Percentiles rank a stretch among this genome's conserved stretches.
phyloP scores from a whole-genome alignment of 1,284 basidiomycete genomes.

The Phellopilus nigrolimitatus region DNA sequence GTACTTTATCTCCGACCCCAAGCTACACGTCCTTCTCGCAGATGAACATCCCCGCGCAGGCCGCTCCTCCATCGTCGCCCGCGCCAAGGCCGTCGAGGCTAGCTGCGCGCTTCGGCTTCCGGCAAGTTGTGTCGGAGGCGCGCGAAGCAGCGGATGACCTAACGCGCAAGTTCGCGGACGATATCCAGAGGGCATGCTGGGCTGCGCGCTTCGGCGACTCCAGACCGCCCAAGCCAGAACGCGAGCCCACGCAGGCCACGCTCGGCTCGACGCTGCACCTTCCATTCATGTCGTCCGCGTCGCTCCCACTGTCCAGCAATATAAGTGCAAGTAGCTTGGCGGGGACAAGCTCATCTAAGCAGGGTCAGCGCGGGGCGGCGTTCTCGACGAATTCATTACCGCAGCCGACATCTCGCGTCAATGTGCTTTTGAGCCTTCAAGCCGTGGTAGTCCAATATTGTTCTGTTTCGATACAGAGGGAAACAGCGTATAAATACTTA shows the following conservation, averaged over 20 bases:
- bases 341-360: conserved; percentile 28
- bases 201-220: conserved; percentile 37
- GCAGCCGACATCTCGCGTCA: conserved; percentile 22
- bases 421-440: conserved; percentile 38
- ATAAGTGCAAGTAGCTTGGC: conserved; percentile 24
- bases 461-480: conserved; percentile 29
- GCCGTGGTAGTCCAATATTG: conserved; percentile 40
- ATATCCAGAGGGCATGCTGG: conserved; percentile 49
- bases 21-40: conserved; percentile 24
- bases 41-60: conserved; percentile 26
- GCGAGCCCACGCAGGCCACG: conserved; percentile 30
- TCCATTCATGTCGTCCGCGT: conserved; percentile 44
- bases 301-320: conserved; percentile 30
- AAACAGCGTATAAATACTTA: conserved; percentile 30
- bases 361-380: conserved; percentile 35
- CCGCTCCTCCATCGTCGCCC: too few relatives aligned
- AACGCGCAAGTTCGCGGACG: conserved; percentile 41
- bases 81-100: conserved; percentile 51
- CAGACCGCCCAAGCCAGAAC: conserved; percentile 30
- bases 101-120: conserved; percentile 47
- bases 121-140: conserved; percentile 56
- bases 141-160: conserved; percentile 44
- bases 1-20: conserved; percentile 26
- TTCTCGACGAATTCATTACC: conserved; percentile 34
- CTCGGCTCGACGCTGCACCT: conserved; percentile 39